A percentile compares a stretch with the other conserved stretches of the same genome.
These are phyloP conservation scores for Lasiosphaeris hirsuta DNA, from an alignment of 495 filamentous ascomycete species.

Conservation along the genomic window DNA sequence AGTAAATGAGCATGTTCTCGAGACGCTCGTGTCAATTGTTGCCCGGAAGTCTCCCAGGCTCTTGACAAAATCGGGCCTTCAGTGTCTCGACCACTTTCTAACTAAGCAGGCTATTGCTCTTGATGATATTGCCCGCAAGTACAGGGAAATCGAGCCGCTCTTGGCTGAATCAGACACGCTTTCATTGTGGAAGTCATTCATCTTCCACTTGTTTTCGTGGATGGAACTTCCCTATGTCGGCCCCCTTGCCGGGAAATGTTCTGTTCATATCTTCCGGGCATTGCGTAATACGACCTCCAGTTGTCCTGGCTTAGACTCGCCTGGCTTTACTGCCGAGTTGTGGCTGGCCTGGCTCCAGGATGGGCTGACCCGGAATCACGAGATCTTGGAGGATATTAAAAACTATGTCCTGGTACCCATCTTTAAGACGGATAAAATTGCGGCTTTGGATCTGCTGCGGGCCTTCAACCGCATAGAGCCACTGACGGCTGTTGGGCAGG, in stretches of 20 bases:
- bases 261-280: conserved; percentile 55
- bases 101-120: conserved; percentile 48
- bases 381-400: conserved; percentile 62
- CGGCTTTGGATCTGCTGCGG: conserved; percentile 56
- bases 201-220: conserved; percentile 56
- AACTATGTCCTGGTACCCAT: conserved; percentile 70
- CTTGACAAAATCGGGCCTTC: conserved; percentile 60
- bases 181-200: conserved; percentile 41
- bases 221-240: conserved; percentile 59
- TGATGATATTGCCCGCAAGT: conserved; percentile 35
- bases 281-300: conserved; percentile 29
- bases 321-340: conserved; percentile 34
- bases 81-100: conserved; percentile 58
- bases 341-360: conserved; percentile 51
- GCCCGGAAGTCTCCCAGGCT: conserved; percentile 47
- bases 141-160: conserved; percentile 28
- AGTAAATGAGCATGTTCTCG: conserved; percentile 40
- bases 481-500: conserved; percentile 40
- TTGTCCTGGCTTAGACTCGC: conserved; percentile 17
- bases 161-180: conserved; percentile 16
- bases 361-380: conserved; percentile 44
- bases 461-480: conserved; percentile 34
- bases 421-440: conserved; percentile 55
- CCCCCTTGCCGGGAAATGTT: conserved; percentile 60
- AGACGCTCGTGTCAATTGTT: conserved; percentile 47